Conservation (phyloP, 768 basidiomycete genomes). For the Lentinula aciculospora region DNA sequence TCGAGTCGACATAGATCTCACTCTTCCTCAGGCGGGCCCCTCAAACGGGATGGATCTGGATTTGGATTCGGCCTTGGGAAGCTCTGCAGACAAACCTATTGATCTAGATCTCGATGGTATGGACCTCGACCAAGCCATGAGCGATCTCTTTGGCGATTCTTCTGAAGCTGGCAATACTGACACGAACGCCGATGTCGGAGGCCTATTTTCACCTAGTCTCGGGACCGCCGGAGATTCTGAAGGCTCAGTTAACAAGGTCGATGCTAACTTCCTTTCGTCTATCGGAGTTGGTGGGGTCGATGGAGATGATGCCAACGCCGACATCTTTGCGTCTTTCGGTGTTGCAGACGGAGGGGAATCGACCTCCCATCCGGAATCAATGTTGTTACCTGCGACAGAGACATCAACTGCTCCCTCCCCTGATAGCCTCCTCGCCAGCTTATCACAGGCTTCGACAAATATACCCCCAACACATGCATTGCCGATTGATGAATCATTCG, state of each 20-base stretch:
- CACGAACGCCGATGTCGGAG: slow-evolving; percentile 31
- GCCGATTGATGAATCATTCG: slow-evolving; percentile 44
- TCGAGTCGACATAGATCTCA: slow-evolving; percentile 57
- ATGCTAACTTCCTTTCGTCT: slow-evolving; percentile 32
- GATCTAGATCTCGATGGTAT: slow-evolving; percentile 70
- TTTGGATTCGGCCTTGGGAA: slow-evolving; percentile 39
- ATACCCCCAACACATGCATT: slow-evolving; percentile 13
- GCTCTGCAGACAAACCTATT: slow-evolving; percentile 75
- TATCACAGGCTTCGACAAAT: slow-evolving; percentile 20
- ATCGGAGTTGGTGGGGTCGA: slow-evolving; percentile 15
- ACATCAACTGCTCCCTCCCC: slow-evolving; percentile 31
- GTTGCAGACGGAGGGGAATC: slow-evolving; percentile 12
- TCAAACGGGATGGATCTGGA: slow-evolving; percentile 22
- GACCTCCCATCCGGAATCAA: slow-evolving; percentile 8
- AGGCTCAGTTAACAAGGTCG: slow-evolving; percentile 14
- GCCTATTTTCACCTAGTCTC: slow-evolving; percentile 46
- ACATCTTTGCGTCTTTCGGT: slow-evolving; percentile 29
- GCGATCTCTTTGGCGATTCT: slow-evolving; percentile 50
- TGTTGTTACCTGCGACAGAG: slow-evolving; percentile 9
- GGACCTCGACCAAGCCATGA: slow-evolving; percentile 61
- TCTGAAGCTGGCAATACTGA: slow-evolving; percentile 28
- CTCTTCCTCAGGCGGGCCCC: slow-evolving; percentile 30
- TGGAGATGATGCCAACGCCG: slow-evolving; percentile 12
- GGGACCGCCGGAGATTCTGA: slow-evolving; percentile 16
- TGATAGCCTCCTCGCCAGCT: slow-evolving; percentile 36